Conservation (phyloP, 1,284 basidiomycete genomes). For the Bondarzewia mesenterica region DNA sequence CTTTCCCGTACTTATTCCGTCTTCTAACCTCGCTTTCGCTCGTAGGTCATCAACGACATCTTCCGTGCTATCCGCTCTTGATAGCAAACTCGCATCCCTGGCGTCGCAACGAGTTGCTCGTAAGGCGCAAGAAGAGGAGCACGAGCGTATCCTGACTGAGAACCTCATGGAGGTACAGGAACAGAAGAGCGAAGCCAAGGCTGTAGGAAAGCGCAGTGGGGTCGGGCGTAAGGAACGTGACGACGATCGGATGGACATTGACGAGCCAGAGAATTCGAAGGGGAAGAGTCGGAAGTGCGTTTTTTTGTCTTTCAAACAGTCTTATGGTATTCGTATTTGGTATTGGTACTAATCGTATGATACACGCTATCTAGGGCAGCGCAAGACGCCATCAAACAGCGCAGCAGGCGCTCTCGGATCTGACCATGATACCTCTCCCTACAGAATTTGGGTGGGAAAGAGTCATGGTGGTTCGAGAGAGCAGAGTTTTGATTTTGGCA, state of each 20-base stretch:
- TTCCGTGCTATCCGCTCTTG: slow-evolving; percentile 46
- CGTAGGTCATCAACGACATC: slow-evolving; percentile 69
- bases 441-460: too few relatives aligned
- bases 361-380: too few relatives aligned
- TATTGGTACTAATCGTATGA: too few relatives aligned
- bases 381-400: slow-evolving; percentile 11
- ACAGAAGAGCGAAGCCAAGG: slow-evolving; percentile 34
- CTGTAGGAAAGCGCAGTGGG: slow-evolving; percentile 16
- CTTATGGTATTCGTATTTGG: too few relatives aligned
- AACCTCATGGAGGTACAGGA: slow-evolving; percentile 47
- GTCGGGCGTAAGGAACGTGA: slow-evolving; percentile 26
- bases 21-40: neutral
- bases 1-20: neutral
- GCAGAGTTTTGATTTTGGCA: neutral
- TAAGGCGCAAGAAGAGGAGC: slow-evolving; percentile 31
- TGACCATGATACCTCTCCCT: neutral
- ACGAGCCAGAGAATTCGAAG: slow-evolving; percentile 33
- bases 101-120: slow-evolving; percentile 27
- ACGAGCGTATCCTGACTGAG: slow-evolving; percentile 36
- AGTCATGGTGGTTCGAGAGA: too few relatives aligned
- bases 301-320: too few relatives aligned
- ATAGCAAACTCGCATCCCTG: slow-evolving; percentile 43
- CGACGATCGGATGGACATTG: slow-evolving; percentile 41
- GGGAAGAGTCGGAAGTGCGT: slow-evolving; percentile 49
- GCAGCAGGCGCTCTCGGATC: slow-evolving; percentile 10